Base-by-base conservation (phyloP, 805 yeast genomes). In the Komagataella phaffii region DNA sequence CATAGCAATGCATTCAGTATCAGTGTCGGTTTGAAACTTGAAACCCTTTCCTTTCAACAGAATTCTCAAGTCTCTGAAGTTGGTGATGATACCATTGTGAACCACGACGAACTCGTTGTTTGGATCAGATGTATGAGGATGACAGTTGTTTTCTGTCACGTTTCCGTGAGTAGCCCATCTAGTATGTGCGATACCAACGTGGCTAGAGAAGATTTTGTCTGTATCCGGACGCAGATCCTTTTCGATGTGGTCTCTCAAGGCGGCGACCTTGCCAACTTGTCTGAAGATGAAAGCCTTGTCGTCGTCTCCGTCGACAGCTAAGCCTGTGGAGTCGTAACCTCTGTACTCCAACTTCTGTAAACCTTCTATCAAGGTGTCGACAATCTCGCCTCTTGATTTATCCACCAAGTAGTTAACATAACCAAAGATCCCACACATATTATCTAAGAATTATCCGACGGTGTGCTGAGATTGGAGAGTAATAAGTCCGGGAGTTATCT, bases 141-240 rank as follows among this genome's bases (percentile, higher is more conserved):
- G 99, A 66, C 98, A 93, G 74, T 93, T 93, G 55, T 68, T 60
- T 55, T 76, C 80, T 58, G 80, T 81, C 53, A 97, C 97, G 61
- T 83, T 87, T 69, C 99, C 99, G 68, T 93, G 99, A 44, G 99
- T 93, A 50, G 99, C 99, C 99, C 99, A 93, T 75, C 99, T 86
- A 12, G 99, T 93, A 71, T 93, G 99, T 21, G 99, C 98, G 66
- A 93, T 93, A 64, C 96, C 99, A 54, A 83, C 89, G 65, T 93
- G 99, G 66, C 84, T 80, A 59, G 79, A 83, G 64, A 88, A 89
- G 18, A 79, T 74, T 54, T 78, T 81, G 24, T 75, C 68, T 59
- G 83, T 75, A 61, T 85, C 79, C 53, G 82, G 76, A 6, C 21
- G 24, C 48, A 77, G 66, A 19, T 60, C 64, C 4, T 60, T 52